Base-by-base conservation (phyloP, 2,329 filamentous ascomycete genomes). In the Aspergillus fumigatus region DNA sequence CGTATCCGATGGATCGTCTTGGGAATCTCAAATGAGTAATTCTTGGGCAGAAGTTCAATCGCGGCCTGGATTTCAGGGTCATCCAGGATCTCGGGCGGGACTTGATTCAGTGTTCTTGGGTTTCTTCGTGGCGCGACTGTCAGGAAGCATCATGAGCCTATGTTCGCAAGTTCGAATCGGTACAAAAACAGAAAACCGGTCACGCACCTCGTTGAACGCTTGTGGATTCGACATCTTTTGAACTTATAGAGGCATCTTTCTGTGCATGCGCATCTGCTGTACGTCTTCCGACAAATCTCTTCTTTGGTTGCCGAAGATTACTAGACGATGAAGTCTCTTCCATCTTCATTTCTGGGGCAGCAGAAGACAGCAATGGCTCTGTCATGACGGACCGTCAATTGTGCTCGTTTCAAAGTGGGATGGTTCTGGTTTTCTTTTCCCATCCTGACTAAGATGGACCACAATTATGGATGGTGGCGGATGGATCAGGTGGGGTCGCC, bases 21-120 rank as follows among this genome's bases (percentile, higher is more conserved):
- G 71, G 91, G 94, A 55, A 99, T 92, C 78, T 99, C 94, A 72
- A 99, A 99, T 66, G 90, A 93, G 82, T 99, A 99, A 79, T 99
- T 99, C n/a, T 85, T 79, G 1, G 94, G 94, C 2, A 99, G 84
- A 32, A 99, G 83, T 5, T 86, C 82, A 57, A 97, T 92, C 3
- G 94, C 94, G 48, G 87, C 88, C 73, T 93, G 93, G 68, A 99
- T 89, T 50, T 88, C 89, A 50, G 86, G 80, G 68, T 99, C 88
- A 61, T 96, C 83, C 21, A 94, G 80, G 61, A 99, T 96, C 61
- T 93, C 88, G 17, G 87, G 82, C 2, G 94, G 93, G 1, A 99
- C 89, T 70, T 94, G 90, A 71, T 97, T 97, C 59, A 97, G 76
- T n/a, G 92, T 84, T 62, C 94, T 84, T 1, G 90, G 87, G 17